Conservation (phyloP, 768 basidiomycete species). For the Hemileccinum rubropunctum region DNA sequence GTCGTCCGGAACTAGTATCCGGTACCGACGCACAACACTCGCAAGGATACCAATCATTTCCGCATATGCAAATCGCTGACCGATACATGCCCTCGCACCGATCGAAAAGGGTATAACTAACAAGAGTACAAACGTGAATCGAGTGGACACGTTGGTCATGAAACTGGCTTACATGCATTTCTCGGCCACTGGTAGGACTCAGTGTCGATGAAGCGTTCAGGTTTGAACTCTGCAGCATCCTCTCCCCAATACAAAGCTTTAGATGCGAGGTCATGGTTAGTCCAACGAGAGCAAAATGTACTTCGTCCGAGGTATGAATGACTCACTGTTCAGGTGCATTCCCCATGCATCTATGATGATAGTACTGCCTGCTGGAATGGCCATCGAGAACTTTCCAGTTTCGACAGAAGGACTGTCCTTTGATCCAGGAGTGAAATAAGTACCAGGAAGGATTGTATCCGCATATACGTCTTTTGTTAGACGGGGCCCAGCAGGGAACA, state of each 20-base stretch:
- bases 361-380: constrained; percentile 38
- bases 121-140: not conserved
- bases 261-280: too few species aligned
- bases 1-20: constrained; percentile 39
- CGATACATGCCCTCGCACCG: constrained; percentile 47
- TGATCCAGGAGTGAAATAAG: constrained; percentile 32
- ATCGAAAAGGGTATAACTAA: constrained; percentile 45
- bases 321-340: constrained; percentile 46
- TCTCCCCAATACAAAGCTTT: constrained; percentile 51
- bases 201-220: constrained; percentile 51
- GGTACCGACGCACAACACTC: constrained; percentile 40
- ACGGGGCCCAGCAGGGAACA: constrained; percentile 39
- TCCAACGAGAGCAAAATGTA: not conserved
- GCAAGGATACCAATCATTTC: constrained; percentile 44
- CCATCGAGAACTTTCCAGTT: constrained; percentile 32
- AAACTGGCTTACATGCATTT: constrained; percentile 40
- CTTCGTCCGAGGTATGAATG: not conserved
- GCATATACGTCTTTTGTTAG: constrained; percentile 33
- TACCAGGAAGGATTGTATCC: constrained; percentile 36
- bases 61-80: constrained; percentile 45
- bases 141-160: not conserved
- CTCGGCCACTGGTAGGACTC: constrained; percentile 50
- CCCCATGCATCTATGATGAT: constrained; percentile 42
- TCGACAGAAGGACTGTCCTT: constrained; percentile 10
- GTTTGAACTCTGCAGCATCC: constrained; percentile 43